Evolutionary conservation across 345 rosid species (phyloP).

Genomic region (Populus ilicifolia): DNA sequence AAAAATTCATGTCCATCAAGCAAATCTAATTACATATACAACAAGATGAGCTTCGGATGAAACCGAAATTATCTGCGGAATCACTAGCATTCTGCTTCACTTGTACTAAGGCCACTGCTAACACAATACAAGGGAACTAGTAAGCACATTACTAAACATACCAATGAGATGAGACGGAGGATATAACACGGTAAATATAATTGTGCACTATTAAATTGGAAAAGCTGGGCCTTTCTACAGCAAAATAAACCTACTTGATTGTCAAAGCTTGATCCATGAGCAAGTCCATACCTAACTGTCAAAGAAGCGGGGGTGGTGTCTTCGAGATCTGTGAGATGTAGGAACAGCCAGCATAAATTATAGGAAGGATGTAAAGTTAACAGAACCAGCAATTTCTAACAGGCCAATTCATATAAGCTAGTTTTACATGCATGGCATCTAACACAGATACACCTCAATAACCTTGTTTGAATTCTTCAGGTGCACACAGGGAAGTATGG

Average conservation of each 20-base stretch:
- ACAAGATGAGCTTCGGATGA: constrained; percentile 16
- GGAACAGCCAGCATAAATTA: constrained; percentile 11
- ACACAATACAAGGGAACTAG: not conserved
- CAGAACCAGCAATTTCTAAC: not conserved
- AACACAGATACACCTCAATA: not conserved
- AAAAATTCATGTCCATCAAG: constrained; percentile 19
- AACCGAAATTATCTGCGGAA: constrained; percentile 10
- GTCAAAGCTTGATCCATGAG: not conserved
- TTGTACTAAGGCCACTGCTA: constrained; percentile 15
- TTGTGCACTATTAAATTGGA: not conserved
- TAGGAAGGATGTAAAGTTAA: not conserved
- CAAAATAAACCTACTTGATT: constrained; percentile 4
- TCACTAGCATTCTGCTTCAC: constrained; percentile 5
- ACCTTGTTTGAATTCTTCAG: not conserved
- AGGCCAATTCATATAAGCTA: not conserved
- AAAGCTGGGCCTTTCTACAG: not conserved
- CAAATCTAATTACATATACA: constrained; percentile 20
- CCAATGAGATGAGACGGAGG: no score
- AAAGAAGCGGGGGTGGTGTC: constrained; percentile 72
- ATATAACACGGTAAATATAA: no score
- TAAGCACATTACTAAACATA: not conserved
- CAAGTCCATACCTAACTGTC: constrained; percentile 49
- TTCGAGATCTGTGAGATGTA: constrained; percentile 52
- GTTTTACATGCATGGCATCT: not conserved
- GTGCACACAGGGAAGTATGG: not conserved